A percentile compares a stretch with the other conserved stretches of the same genome.
phyloP scores from a whole-genome alignment of 2,329 filamentous ascomycete species.

The Fusarium tuaranense region DNA sequence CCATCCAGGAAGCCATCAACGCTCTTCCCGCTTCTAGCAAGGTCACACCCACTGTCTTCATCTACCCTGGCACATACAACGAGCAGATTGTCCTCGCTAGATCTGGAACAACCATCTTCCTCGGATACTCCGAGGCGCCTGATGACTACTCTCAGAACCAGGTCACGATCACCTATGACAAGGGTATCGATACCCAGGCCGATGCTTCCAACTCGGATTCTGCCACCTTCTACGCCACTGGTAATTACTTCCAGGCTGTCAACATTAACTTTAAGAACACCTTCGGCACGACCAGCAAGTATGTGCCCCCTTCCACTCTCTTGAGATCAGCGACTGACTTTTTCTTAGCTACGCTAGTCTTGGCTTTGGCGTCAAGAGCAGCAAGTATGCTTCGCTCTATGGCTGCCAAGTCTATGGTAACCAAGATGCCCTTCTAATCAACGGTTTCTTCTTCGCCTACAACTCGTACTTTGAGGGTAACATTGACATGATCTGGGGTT shows the following conservation, averaged over 20 bases:
- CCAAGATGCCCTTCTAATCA: slow-evolving; percentile 63
- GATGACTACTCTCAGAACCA: slow-evolving; percentile 37
- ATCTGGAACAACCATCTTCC: slow-evolving; percentile 30
- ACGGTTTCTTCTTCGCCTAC: slow-evolving; percentile 60
- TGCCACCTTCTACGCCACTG: slow-evolving; percentile 40
- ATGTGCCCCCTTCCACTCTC: background rate
- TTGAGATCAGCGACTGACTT: background rate
- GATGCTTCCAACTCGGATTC: slow-evolving; percentile 41
- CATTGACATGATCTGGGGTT: slow-evolving; percentile 60
- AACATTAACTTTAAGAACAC: slow-evolving; percentile 43
- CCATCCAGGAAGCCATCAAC: slow-evolving; percentile 44
- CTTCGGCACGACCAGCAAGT: slow-evolving; percentile 35
- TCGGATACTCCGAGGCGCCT: slow-evolving; percentile 43
- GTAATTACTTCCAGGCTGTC: slow-evolving; percentile 41
- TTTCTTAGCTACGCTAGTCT: slow-evolving; percentile 54
- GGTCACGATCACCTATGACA: slow-evolving; percentile 38
- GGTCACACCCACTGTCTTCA: slow-evolving; percentile 48
- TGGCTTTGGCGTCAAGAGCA: slow-evolving; percentile 58
- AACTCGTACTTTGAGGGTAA: slow-evolving; percentile 59
- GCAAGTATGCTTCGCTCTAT: slow-evolving; percentile 50
- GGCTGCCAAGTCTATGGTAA: slow-evolving; percentile 59
- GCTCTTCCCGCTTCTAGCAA: slow-evolving; percentile 33
- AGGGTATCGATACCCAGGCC: slow-evolving; percentile 38
- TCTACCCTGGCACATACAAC: slow-evolving; percentile 64
- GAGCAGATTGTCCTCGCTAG: slow-evolving; percentile 56